phyloP scores from a whole-genome alignment of 2,329 filamentous ascomycete species.

The Calonectria hongkongensis region DNA sequence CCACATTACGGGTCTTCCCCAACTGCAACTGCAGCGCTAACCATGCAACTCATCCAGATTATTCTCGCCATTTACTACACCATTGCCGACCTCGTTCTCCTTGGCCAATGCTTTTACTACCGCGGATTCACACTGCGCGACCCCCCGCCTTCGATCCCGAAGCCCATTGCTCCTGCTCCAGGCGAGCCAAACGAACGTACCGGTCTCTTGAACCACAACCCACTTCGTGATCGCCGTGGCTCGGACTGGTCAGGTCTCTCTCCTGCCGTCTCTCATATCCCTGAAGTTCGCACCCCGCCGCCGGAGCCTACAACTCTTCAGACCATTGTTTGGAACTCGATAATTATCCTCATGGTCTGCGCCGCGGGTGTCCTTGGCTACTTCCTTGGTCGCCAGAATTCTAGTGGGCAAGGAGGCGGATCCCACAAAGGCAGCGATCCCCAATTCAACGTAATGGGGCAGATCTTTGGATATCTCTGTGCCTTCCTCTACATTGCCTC shows the following conservation, averaged over 20 bases:
- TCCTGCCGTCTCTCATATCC: conserved; percentile 86
- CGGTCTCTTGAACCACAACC: conserved; percentile 46
- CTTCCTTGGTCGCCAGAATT: conserved; percentile 76
- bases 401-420: conserved; percentile 62
- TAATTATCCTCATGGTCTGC: conserved; percentile 87
- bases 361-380: conserved; percentile 89
- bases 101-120: conserved; percentile 97
- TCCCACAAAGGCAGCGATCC: conserved; percentile 69
- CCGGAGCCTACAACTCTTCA: conserved; percentile 72
- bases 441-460: conserved; percentile 84
- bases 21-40: conserved; percentile 35
- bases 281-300: conserved; percentile 66
- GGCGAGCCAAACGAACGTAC: conserved; percentile 72
- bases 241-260: conserved; percentile 81
- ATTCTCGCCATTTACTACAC: conserved; percentile 97
- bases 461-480: conserved; percentile 95
- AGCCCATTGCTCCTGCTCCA: conserved; percentile 59
- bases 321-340: conserved; percentile 81
- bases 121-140: conserved; percentile 84
- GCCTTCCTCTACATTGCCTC: conserved; percentile 92
- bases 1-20: background rate
- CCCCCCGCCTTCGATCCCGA: conserved; percentile 66
- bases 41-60: conserved; percentile 67
- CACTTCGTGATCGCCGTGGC: conserved; percentile 66
- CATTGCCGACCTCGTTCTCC: conserved; percentile 89